Evolutionary conservation across 1,284 basidiomycete species (phyloP).

Genomic region (Vanrija pseudolonga): DNA sequence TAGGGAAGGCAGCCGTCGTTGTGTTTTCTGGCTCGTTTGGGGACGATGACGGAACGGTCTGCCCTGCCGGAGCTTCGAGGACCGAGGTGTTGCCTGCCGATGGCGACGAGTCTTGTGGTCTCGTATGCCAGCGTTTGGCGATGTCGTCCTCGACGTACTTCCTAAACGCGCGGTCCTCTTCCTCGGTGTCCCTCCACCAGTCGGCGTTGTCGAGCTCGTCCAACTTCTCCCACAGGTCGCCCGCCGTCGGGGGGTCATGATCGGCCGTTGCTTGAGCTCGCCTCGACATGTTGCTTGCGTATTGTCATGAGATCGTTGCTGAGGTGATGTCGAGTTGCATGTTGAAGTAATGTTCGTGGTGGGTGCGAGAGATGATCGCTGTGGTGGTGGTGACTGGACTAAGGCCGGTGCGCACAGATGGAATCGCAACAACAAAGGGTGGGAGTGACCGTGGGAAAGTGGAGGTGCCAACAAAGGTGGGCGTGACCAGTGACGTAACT

Average conservation of each 20-base stretch:
- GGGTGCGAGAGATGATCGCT: too few relatives aligned
- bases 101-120: background rate
- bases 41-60: too few relatives aligned
- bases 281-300: background rate
- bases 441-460: too few relatives aligned
- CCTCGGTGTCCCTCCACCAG: background rate
- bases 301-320: background rate
- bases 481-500: too few relatives aligned
- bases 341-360: background rate
- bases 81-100: background rate
- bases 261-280: background rate
- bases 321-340: background rate
- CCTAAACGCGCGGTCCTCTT: conserved; percentile 4
- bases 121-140: background rate
- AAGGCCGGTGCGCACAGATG: background rate
- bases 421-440: background rate
- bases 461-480: too few relatives aligned
- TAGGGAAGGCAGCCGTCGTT: too few relatives aligned
- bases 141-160: background rate
- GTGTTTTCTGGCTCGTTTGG: too few relatives aligned
- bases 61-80: background rate
- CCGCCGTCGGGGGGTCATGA: background rate
- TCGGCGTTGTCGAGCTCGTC: conserved; percentile 4
- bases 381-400: background rate
- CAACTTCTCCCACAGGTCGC: conserved; percentile 5